Conservation (phyloP, 257 asterid genomes). For the Plantago major region DNA sequence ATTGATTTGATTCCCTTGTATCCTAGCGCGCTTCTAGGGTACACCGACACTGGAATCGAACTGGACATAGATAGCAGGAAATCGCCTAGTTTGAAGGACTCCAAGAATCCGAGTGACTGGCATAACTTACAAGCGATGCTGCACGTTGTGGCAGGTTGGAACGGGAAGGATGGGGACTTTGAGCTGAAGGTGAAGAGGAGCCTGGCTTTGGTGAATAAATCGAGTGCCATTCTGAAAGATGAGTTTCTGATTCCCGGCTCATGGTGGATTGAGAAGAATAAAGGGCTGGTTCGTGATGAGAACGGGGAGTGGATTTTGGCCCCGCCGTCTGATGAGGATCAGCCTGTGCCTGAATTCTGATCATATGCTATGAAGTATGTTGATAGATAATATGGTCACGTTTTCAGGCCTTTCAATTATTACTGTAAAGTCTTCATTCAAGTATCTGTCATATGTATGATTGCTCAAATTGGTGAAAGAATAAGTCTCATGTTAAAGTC, state of each 20-base stretch:
- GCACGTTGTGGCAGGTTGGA: constrained; percentile 82
- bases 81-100: constrained; percentile 55
- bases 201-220: constrained; percentile 74
- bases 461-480: no score
- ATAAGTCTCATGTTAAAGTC: no score
- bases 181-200: constrained; percentile 67
- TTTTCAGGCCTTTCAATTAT: no score
- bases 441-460: no score
- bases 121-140: constrained; percentile 82
- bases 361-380: no score
- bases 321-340: constrained; percentile 56
- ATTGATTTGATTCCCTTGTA: constrained; percentile 64
- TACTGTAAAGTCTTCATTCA: no score
- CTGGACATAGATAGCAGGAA: constrained; percentile 57
- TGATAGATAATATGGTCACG: no score
- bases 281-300: constrained; percentile 49
- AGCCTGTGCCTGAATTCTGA: constrained; percentile 64
- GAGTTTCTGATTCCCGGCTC: constrained; percentile 73
- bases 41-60: constrained; percentile 40
- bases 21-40: constrained; percentile 55
- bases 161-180: constrained; percentile 50
- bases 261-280: constrained; percentile 95
- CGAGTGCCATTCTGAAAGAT: constrained; percentile 56
- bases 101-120: constrained; percentile 71
- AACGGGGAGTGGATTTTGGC: constrained; percentile 67